A percentile compares a stretch with the other conserved stretches of the same genome.
Conservation (phyloP, 2,329 filamentous ascomycete species). For the Ascochyta pisi region DNA sequence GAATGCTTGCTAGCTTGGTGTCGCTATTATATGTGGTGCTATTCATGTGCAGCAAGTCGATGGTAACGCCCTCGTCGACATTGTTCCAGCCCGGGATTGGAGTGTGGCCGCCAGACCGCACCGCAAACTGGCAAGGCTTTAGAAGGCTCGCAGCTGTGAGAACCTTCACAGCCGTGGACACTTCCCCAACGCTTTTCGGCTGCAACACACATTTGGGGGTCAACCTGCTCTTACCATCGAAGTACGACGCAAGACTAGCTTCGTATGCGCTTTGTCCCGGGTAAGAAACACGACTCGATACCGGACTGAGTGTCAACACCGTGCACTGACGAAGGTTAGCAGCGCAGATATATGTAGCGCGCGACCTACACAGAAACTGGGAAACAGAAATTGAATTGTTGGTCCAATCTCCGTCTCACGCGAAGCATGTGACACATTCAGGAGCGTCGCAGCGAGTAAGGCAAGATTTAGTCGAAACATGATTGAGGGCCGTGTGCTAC, state of each 20-base stretch:
- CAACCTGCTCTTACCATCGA: slow-evolving; percentile 21
- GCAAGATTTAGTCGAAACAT: slow-evolving; percentile 12
- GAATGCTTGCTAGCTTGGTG: slow-evolving; percentile 11
- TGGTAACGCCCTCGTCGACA: slow-evolving; percentile 26
- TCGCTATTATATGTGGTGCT: slow-evolving; percentile 6
- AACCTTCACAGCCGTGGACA: slow-evolving; percentile 20
- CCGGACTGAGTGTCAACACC: slow-evolving; percentile 7
- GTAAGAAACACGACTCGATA: slow-evolving; percentile 11
- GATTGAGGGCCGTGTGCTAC: too few relatives aligned
- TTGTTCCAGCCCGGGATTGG: slow-evolving; percentile 23
- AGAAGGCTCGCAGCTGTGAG: slow-evolving; percentile 6
- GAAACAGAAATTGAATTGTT: slow-evolving; percentile 11
- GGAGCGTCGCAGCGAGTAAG: slow-evolving; percentile 7
- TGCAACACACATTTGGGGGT: slow-evolving; percentile 29
- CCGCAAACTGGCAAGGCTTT: slow-evolving; percentile 18
- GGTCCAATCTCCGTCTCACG: slow-evolving; percentile 10
- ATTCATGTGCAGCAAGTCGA: slow-evolving; percentile 24
- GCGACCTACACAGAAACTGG: slow-evolving; percentile 16
- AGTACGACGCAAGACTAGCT: slow-evolving; percentile 21
- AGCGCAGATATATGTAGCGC: background rate
- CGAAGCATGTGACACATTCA: slow-evolving; percentile 8
- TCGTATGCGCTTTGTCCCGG: slow-evolving; percentile 19
- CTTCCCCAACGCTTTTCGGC: slow-evolving; percentile 21
- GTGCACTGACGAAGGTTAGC: slow-evolving; percentile 20
- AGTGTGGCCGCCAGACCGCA: slow-evolving; percentile 27